phyloP scores from a whole-genome alignment of 805 yeast genomes.

The Zygotorulaspora chibaensis region DNA sequence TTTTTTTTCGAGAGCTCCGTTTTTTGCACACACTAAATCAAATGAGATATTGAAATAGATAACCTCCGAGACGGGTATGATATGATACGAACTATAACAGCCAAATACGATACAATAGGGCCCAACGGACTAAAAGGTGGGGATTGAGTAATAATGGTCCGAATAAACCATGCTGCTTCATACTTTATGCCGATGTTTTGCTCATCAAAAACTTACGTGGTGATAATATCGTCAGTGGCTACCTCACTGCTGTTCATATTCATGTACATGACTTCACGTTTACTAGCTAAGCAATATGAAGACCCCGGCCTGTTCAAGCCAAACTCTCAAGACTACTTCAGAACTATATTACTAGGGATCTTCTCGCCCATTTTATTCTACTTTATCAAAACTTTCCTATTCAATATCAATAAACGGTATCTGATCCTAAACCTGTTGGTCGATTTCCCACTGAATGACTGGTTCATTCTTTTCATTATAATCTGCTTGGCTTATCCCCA shows the following conservation, averaged over 20 bases:
- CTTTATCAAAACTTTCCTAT: conserved; percentile 29
- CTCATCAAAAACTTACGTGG: conserved; percentile 28
- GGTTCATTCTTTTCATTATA: conserved; percentile 36
- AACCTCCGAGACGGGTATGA: too few species aligned
- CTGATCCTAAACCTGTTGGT: conserved; percentile 31
- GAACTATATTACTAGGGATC: conserved; percentile 37
- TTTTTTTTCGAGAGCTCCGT: neutral
- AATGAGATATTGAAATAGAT: neutral
- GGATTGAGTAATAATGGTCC: conserved; percentile 20
- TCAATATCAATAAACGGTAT: conserved; percentile 28
- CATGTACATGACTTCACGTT: conserved; percentile 21
- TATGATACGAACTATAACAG: too few species aligned
- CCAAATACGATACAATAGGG: too few species aligned
- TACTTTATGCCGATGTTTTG: conserved; percentile 35
- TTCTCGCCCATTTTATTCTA: conserved; percentile 36
- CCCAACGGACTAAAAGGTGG: too few species aligned
- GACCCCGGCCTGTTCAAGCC: conserved; percentile 36
- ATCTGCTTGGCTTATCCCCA: conserved; percentile 41
- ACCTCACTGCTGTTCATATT: conserved; percentile 15
- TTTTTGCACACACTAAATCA: neutral
- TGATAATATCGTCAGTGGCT: conserved; percentile 13
- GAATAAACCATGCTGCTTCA: conserved; percentile 30
- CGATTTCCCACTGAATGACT: conserved; percentile 34
- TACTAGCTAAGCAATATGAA: conserved; percentile 23
- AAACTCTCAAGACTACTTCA: conserved; percentile 37